Percentiles rank a stretch among this genome's conserved stretches.
These are phyloP conservation scores for Litsea cubeba DNA, from an alignment of 164 flowering plant genomes.

Conservation along the genomic window DNA sequence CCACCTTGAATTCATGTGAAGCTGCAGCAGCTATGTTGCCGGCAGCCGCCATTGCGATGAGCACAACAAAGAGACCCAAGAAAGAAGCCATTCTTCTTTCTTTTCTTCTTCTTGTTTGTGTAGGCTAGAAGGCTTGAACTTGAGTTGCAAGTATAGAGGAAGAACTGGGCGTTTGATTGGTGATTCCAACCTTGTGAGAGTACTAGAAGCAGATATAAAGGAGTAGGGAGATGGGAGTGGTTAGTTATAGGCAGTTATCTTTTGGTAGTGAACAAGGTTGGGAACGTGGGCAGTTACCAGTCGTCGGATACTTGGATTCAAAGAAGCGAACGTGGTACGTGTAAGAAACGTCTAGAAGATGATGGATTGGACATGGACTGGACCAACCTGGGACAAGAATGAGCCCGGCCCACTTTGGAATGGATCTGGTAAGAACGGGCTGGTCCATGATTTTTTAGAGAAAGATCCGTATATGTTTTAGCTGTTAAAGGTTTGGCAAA, in stretches of 20 bases:
- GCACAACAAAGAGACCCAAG: neutral
- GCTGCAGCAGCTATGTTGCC: constrained; percentile 2
- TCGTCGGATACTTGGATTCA: neutral
- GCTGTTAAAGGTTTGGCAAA: too few species aligned
- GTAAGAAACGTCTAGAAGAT: too few species aligned
- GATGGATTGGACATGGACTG: too few species aligned
- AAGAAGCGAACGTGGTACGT: too few species aligned
- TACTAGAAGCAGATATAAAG: neutral
- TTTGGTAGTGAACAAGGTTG: neutral
- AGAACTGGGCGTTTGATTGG: neutral
- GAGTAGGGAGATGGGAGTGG: neutral
- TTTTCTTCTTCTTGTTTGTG: too few species aligned
- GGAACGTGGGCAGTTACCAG: constrained; percentile 2
- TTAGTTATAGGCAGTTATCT: neutral
- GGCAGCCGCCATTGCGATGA: neutral
- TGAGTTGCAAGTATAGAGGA: neutral
- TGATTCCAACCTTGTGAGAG: neutral
- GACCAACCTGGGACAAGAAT: too few species aligned
- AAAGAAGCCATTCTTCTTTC: constrained; percentile 3
- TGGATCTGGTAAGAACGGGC: too few species aligned
- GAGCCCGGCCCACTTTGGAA: too few species aligned
- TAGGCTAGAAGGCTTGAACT: neutral
- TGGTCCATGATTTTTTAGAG: too few species aligned
- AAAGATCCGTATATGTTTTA: too few species aligned
- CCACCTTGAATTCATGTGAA: constrained; percentile 39